phyloP scores from a whole-genome alignment of 306 rosid species.

The Castanea sativa region DNA sequence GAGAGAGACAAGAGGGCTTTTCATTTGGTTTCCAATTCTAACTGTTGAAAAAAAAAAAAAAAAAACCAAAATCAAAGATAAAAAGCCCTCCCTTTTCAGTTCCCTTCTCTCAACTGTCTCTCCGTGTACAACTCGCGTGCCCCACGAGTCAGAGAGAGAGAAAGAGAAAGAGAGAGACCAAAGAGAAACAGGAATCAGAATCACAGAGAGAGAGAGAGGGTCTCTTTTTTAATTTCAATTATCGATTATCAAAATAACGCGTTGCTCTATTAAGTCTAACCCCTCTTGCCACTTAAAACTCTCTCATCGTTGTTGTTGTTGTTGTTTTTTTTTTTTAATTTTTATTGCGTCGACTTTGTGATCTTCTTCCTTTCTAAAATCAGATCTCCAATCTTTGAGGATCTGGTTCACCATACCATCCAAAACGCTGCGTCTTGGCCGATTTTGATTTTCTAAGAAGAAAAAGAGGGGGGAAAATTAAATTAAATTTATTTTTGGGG shows the following conservation, averaged over 20 bases:
- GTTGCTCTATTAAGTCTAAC: not conserved
- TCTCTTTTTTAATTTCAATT: not conserved
- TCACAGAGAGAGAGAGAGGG: slow-evolving; percentile 5
- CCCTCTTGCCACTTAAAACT: not conserved
- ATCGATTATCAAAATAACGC: not conserved
- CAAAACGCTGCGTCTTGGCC: slow-evolving; percentile 18
- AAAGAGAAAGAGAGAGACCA: slow-evolving; percentile 21
- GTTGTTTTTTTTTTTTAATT: too few relatives aligned
- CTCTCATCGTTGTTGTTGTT: not conserved
- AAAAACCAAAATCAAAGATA: not conserved
- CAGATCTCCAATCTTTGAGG: not conserved
- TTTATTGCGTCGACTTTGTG: slow-evolving; percentile 4
- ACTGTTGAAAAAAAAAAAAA: too few relatives aligned
- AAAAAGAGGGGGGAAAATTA: too few relatives aligned
- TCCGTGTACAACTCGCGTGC: slow-evolving; percentile 86
- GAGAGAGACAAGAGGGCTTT: slow-evolving; percentile 16
- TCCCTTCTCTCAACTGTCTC: slow-evolving; percentile 61
- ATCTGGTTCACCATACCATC: not conserved
- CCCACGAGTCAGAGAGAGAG: slow-evolving; percentile 38
- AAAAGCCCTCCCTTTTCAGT: slow-evolving; percentile 13
- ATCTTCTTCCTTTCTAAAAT: slow-evolving; percentile 30
- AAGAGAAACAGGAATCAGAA: slow-evolving; percentile 6
- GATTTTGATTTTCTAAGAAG: not conserved
- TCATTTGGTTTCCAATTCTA: not conserved
- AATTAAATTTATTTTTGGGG: too few relatives aligned